Evolutionary conservation across 2,329 filamentous ascomycete genomes (phyloP), one percentile per base, ranked within the genome.

Genomic region (Bertia moriformis): DNA sequence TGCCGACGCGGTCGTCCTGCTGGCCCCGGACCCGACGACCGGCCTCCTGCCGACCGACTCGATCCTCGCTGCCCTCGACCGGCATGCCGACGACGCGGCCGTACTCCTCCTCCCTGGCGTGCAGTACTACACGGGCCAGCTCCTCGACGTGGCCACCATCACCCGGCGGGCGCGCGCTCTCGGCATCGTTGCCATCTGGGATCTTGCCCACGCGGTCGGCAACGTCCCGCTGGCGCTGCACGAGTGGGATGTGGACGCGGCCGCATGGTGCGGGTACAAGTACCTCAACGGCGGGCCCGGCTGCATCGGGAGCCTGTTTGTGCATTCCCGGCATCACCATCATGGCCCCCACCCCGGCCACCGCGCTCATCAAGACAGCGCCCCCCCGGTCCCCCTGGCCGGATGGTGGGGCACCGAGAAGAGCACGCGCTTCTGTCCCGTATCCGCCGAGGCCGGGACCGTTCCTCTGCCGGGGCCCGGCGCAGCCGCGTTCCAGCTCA

Each of bases 381-480:
- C 51, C 56, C 29, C 53, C 57, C 46, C 48, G 4, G 73, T 73
- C 36, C 67, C 82, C 12, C 58, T 88, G 7, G 69, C 74, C n/a
- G 83, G 83, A 10, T 89, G 83, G 83, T 89, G 83, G 82, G 83
- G 83, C 19, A 79, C 75, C 42, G 73, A 81, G 54, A 84, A 83
- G 50, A 55, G 56, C 33, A 74, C 67, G 19, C 66, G 83, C 2
- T 88, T 89, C 54, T 61, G 63, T n/a, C 88, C 88, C 83, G 70
- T 73, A n/a, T 86, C 79, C 38, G 52, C 67, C 54, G 87, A 87
- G 53, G 60, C 72, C 12, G n/a, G n/a, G n/a, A n/a, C n/a, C n/a
- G n/a, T n/a, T n/a, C n/a, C n/a, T n/a, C n/a, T n/a, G n/a, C 82
- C 83, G 3, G 81, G 82, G 38, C 62, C 70, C 2, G 83, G 83